phyloP scores from a whole-genome alignment of 2,329 filamentous ascomycete species.

The Epicoccum nigrum region DNA sequence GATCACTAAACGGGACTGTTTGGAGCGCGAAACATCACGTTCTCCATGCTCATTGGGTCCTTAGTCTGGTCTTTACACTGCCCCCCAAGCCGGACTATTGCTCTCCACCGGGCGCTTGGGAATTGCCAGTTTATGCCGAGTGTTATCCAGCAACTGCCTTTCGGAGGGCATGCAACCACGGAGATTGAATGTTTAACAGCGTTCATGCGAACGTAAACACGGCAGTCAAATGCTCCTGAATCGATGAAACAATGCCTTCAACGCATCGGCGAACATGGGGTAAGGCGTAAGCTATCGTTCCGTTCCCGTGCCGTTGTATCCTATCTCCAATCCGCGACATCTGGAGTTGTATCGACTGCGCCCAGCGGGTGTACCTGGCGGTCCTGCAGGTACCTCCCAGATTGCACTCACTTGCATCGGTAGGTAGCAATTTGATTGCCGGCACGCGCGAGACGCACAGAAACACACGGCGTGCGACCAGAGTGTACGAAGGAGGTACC shows the following conservation, averaged over 20 bases:
- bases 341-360: too few relatives aligned
- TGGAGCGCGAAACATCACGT: conserved; percentile 1
- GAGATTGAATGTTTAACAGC: conserved; percentile 14
- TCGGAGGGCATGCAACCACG: conserved; percentile 15
- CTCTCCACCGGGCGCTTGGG: conserved; percentile 8
- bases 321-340: not conserved
- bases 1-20: conserved; percentile 1
- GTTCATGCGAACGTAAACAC: conserved; percentile 6
- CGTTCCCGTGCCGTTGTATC: conserved; percentile 12
- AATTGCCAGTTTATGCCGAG: conserved; percentile 1
- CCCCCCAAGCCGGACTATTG: not conserved
- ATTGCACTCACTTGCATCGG: not conserved
- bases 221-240: not conserved
- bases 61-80: conserved; percentile 7
- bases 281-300: conserved; percentile 7
- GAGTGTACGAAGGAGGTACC: not conserved
- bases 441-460: not conserved
- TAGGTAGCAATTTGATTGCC: not conserved
- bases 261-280: conserved; percentile 8
- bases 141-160: not conserved
- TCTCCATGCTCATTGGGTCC: conserved; percentile 8
- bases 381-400: not conserved
- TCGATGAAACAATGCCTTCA: conserved; percentile 11
- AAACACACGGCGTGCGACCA: not conserved
- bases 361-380: too few relatives aligned